These are phyloP conservation scores for Populus hybrid DNA, from an alignment of 441 rosid species.

Conservation along the genomic window DNA sequence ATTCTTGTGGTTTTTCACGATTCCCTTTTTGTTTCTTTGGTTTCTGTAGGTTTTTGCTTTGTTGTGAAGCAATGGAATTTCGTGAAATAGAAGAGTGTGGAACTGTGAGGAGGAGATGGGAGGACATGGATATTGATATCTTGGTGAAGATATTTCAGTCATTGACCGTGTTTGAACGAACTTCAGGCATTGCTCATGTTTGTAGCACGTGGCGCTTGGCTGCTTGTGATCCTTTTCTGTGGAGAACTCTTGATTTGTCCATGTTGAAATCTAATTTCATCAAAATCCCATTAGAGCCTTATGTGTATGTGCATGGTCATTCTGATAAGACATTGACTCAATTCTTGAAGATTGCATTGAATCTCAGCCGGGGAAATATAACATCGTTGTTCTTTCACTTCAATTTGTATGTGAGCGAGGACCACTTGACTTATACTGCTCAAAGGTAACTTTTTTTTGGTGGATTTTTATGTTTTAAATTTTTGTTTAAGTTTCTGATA, in stretches of 20 bases:
- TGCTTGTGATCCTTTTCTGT: constrained; percentile 71
- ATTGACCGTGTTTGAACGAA: constrained; percentile 50
- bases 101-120: constrained; percentile 56
- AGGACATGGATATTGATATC: constrained; percentile 64
- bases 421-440: constrained; percentile 77
- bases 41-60: constrained; percentile 19
- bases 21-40: background rate
- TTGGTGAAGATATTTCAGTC: constrained; percentile 66
- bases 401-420: constrained; percentile 61
- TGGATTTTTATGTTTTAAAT: background rate
- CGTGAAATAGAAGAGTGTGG: constrained; percentile 49
- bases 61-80: constrained; percentile 20
- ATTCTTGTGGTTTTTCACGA: background rate
- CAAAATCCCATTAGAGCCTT: constrained; percentile 66
- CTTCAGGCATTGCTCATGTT: constrained; percentile 66
- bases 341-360: constrained; percentile 59
- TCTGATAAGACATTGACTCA: constrained; percentile 57
- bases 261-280: constrained; percentile 64
- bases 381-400: constrained; percentile 62
- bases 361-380: constrained; percentile 58
- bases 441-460: constrained; percentile 41
- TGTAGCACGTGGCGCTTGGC: constrained; percentile 77
- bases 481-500: constrained; percentile 5
- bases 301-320: constrained; percentile 57
- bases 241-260: constrained; percentile 82